Evolutionary conservation across 768 basidiomycete species (phyloP).

Genomic region (Tulasnella calospora): DNA sequence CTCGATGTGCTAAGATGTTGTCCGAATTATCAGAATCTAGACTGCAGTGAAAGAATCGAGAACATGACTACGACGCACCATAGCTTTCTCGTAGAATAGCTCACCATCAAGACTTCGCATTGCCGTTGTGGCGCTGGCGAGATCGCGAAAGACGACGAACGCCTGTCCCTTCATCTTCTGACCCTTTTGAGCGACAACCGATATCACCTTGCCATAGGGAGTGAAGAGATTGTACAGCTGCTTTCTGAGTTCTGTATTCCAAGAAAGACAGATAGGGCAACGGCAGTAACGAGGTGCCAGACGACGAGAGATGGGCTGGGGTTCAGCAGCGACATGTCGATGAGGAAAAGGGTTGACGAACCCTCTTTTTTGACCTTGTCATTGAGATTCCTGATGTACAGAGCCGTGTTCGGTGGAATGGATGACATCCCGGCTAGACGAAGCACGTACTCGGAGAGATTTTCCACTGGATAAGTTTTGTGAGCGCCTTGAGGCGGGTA

Average conservation of each 20-base stretch:
- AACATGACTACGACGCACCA: conserved; percentile 54
- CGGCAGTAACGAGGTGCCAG: not conserved
- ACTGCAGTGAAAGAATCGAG: conserved; percentile 21
- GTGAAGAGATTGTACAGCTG: conserved; percentile 87
- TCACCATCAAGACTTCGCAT: conserved; percentile 91
- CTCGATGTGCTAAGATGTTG: conserved; percentile 62
- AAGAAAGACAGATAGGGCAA: not conserved
- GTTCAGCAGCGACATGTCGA: conserved; percentile 25
- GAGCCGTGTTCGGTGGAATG: conserved; percentile 74
- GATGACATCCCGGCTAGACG: conserved; percentile 35
- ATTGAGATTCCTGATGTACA: conserved; percentile 92
- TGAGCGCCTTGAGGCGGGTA: not conserved
- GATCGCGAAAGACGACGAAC: conserved; percentile 91
- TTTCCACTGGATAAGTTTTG: not conserved
- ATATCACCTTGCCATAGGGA: conserved; percentile 89
- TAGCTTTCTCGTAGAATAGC: conserved; percentile 85
- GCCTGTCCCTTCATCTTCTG: conserved; percentile 89
- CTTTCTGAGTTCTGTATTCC: conserved; percentile 56
- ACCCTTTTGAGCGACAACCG: conserved; percentile 84
- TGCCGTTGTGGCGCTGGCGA: conserved; percentile 84
- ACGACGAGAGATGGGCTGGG: not conserved
- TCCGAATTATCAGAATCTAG: conserved; percentile 12
- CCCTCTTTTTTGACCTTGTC: conserved; percentile 82
- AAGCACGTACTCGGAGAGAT: conserved; percentile 7
- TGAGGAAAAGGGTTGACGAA: conserved; percentile 30